Evolutionary conservation across 2,329 filamentous ascomycete species (phyloP).

Genomic region (Botrytis fabae): DNA sequence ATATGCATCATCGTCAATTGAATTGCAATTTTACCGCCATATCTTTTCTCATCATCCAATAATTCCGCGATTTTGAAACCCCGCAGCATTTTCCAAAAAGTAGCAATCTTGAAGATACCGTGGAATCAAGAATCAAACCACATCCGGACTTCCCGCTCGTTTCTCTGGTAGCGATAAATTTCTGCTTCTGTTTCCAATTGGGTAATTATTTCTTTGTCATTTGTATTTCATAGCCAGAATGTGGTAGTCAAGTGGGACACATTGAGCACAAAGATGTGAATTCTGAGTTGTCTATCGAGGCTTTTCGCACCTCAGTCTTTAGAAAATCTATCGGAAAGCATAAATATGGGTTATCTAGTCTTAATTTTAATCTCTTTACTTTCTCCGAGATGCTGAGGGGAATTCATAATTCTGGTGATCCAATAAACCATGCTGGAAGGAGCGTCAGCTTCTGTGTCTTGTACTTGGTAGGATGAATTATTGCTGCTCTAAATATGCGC

Average conservation of each 20-base stretch:
- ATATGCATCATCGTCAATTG: fast-evolving
- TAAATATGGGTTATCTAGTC: fast-evolving
- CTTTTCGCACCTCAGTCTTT: not conserved
- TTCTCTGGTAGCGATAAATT: too few relatives aligned
- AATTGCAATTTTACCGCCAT: not conserved
- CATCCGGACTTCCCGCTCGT: too few relatives aligned
- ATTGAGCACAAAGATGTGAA: fast-evolving
- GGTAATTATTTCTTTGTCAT: fast-evolving
- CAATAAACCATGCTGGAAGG: fast-evolving
- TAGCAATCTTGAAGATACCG: too few relatives aligned
- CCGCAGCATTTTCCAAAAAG: not conserved
- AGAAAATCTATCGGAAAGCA: too few relatives aligned
- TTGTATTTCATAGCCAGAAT: not conserved
- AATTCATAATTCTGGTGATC: too few relatives aligned
- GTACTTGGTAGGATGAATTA: not conserved
- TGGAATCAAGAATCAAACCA: too few relatives aligned
- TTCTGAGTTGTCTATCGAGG: not conserved
- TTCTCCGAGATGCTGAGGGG: not conserved
- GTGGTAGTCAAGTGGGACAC: fast-evolving
- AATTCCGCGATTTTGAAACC: fast-evolving
- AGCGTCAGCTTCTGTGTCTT: not conserved
- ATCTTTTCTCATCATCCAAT: fast-evolving
- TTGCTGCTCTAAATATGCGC: not conserved
- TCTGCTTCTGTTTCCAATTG: fast-evolving
- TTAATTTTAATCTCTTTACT: fast-evolving